Evolutionary conservation across 352 stramenopile genomes (phyloP).

Genomic region (Phytophthora pistaciae): DNA sequence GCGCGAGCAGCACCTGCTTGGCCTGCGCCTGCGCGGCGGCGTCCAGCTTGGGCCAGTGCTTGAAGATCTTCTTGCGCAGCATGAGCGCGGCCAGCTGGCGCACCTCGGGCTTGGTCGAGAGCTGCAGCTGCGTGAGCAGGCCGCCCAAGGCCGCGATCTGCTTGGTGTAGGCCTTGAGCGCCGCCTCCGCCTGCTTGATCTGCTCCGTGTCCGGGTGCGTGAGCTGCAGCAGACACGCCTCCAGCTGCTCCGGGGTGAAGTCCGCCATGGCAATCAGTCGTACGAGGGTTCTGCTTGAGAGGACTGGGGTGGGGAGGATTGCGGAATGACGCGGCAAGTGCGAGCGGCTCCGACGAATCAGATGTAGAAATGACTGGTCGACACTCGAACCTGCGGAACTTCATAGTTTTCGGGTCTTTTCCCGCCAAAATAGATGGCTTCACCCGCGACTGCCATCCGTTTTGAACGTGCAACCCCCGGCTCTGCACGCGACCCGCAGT

Average conservation of each 20-base stretch:
- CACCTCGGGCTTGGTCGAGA: constrained; percentile 80
- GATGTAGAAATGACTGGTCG: constrained; percentile 48
- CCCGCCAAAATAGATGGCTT: constrained; percentile 35
- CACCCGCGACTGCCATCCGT: constrained; percentile 16
- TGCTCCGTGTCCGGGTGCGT: constrained; percentile 95
- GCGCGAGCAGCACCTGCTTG: constrained; percentile 90
- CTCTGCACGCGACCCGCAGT: constrained; percentile 15
- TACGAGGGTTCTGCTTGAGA: background rate
- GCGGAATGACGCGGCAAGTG: constrained; percentile 31
- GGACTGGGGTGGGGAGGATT: constrained; percentile 15
- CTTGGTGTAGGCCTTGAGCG: constrained; percentile 95
- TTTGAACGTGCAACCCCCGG: constrained; percentile 11
- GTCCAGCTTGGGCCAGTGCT: constrained; percentile 94
- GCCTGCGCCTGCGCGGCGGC: constrained; percentile 72
- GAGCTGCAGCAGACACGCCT: constrained; percentile 90
- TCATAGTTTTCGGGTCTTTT: constrained; percentile 24
- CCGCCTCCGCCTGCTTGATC: constrained; percentile 95
- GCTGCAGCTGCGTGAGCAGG: constrained; percentile 92
- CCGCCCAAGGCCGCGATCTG: constrained; percentile 85
- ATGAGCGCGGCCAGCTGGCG: constrained; percentile 94
- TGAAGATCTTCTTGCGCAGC: constrained; percentile 95
- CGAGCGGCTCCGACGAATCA: background rate
- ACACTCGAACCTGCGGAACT: constrained; percentile 30
- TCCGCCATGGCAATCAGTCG: constrained; percentile 64
- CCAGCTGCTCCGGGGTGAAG: constrained; percentile 85